Base-by-base conservation (phyloP, 331 rosid species). In the Spiraea crenata region DNA sequence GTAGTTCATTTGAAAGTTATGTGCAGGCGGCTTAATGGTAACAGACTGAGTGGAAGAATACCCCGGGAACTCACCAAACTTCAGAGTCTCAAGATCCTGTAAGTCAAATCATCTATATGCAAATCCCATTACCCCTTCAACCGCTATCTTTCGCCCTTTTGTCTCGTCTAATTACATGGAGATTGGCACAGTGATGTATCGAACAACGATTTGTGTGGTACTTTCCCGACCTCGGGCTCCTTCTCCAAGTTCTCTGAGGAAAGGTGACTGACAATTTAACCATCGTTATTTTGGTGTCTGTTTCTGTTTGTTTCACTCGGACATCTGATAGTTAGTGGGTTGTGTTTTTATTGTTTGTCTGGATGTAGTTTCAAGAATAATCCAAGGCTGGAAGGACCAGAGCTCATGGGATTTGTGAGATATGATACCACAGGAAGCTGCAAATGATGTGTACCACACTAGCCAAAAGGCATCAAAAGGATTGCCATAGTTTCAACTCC, bases 361-460 rank as follows among this genome's bases (percentile, higher is more conserved):
- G 59, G 58, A 63, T 55, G 10, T 82, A 92, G 98, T 86, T 92
- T 92, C 87, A 86, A 74, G 79, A 83, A 88, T 74, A 92, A 92
- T 63, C 88, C 96, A 44, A 84, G 91, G 79, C 65, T 92, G 54
- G 83, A 88, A 77, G 96, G 98, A 58, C 98, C 98, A 49, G 89
- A 89, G 72, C 83, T 92, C 58, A 83, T 89, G 96, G 98, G 98
- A 45, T 92, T 90, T 71, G 98, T 92, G 74, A 86, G 96, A 80
- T 89, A 92, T 38, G 85, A 82, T 20, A 58, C 25, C 31, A 85
- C 87, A 77, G 96, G 82, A 80, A 86, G 77, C 82, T 89, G 98
- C 85, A 56, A 86, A 71, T 84, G 79, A 82, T 72, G 79, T 48
- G 25, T 62, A 25, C 15, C 6, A 39, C 40, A 7, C 4, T 5